These are phyloP conservation scores for Capsicum rhomboideum DNA, from an alignment of 257 asterid genomes.

Conservation along the genomic window DNA sequence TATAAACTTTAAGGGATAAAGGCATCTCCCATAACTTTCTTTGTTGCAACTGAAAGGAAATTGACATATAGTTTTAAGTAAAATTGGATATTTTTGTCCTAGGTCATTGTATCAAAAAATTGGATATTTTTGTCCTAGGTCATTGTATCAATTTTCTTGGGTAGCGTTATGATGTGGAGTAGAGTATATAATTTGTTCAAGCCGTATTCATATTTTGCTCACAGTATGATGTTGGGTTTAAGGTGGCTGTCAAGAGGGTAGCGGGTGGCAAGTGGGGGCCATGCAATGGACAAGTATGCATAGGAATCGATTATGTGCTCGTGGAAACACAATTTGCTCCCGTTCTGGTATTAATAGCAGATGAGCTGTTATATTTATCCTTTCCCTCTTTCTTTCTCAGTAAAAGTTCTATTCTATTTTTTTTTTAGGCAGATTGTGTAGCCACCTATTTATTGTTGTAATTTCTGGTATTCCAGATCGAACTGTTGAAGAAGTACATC, in stretches of 20 bases:
- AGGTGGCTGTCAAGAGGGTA: constrained; percentile 81
- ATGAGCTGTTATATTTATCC: background rate
- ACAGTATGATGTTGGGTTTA: constrained; percentile 8
- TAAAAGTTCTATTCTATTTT: background rate
- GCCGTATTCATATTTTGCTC: constrained; percentile 3
- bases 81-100: background rate
- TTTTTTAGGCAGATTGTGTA: background rate
- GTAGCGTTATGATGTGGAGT: background rate
- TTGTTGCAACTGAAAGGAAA: background rate
- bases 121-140: background rate
- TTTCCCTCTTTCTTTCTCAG: background rate
- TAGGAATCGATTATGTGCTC: constrained; percentile 76
- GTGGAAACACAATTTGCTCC: constrained; percentile 53
- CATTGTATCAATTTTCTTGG: background rate
- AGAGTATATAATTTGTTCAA: background rate
- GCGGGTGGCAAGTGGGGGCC: constrained; percentile 88
- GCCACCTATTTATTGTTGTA: background rate
- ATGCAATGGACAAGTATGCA: constrained; percentile 97
- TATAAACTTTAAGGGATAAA: background rate
- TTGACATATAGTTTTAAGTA: background rate
- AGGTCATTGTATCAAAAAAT: background rate
- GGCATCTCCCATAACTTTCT: background rate
- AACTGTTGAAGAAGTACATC: constrained; percentile 52
- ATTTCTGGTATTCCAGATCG: constrained; percentile 39
- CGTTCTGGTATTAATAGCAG: constrained; percentile 38